These are phyloP conservation scores for Debaryomyces fabryi DNA, from an alignment of 1,139 yeast genomes.

Conservation along the genomic window DNA sequence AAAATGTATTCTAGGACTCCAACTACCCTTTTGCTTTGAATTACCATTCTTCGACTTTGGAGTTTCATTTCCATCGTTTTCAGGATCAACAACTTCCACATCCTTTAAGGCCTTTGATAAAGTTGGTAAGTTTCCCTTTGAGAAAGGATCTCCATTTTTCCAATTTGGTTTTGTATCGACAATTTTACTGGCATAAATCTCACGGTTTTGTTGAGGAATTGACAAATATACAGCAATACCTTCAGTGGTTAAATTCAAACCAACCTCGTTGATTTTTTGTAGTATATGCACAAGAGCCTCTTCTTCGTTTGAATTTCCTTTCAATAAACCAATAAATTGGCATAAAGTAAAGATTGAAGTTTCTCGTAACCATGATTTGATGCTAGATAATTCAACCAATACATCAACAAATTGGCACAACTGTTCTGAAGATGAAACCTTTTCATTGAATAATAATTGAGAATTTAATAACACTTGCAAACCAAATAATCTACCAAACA, in stretches of 20 bases:
- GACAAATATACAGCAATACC: slow-evolving; percentile 75
- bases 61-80: slow-evolving; percentile 34
- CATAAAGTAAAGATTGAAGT: slow-evolving; percentile 73
- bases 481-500: slow-evolving; percentile 87
- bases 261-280: slow-evolving; percentile 49
- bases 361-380: slow-evolving; percentile 87
- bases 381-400: slow-evolving; percentile 59
- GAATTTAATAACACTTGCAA: slow-evolving; percentile 74
- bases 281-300: slow-evolving; percentile 36
- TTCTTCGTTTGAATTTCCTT: slow-evolving; percentile 15
- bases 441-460: slow-evolving; percentile 39
- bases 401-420: slow-evolving; percentile 42
- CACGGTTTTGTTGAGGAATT: slow-evolving; percentile 39
- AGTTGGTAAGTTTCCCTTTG: slow-evolving; percentile 62
- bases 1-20: slow-evolving; percentile 81
- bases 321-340: slow-evolving; percentile 40
- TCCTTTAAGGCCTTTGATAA: slow-evolving; percentile 71
- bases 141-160: slow-evolving; percentile 74
- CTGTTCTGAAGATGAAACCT: slow-evolving; percentile 29
- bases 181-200: slow-evolving; percentile 26
- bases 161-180: slow-evolving; percentile 47
- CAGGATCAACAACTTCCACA: slow-evolving; percentile 42
- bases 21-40: slow-evolving; percentile 59
- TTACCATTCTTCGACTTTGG: slow-evolving; percentile 20
- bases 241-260: slow-evolving; percentile 70